phyloP scores from a whole-genome alignment of 2,329 filamentous ascomycete species.

The Talaromyces rugulosus region DNA sequence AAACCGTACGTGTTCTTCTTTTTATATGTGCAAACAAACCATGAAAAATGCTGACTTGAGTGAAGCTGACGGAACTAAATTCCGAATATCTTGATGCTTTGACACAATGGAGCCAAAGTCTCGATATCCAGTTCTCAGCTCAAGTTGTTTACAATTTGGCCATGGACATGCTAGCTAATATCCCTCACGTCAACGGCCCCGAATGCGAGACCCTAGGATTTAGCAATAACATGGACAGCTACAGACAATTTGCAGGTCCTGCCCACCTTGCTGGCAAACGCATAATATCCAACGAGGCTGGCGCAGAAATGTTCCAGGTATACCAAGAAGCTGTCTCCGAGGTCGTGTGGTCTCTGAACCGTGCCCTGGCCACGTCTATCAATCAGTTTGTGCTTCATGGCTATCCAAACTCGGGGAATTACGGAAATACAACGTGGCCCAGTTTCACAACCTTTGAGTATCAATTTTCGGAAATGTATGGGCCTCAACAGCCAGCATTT shows the following conservation, averaged over 20 bases:
- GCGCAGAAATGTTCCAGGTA: conserved; percentile 20
- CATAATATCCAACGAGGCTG: conserved; percentile 40
- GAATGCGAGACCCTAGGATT: conserved; percentile 41
- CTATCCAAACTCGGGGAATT: conserved; percentile 36
- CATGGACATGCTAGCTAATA: conserved; percentile 37
- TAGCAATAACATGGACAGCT: conserved; percentile 34
- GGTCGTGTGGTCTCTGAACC: conserved; percentile 34
- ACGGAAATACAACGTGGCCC: conserved; percentile 48
- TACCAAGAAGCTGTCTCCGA: conserved; percentile 23
- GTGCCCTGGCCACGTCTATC: conserved; percentile 37
- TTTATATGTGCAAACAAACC: not conserved
- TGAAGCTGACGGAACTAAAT: conserved; percentile 21
- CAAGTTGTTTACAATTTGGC: conserved; percentile 42
- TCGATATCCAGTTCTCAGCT: conserved; percentile 34
- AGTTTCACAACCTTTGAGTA: conserved; percentile 44
- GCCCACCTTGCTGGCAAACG: conserved; percentile 36
- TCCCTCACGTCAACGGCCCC: conserved; percentile 36
- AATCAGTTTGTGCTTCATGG: conserved; percentile 47
- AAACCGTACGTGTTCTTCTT: conserved; percentile 5
- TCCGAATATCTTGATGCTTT: conserved; percentile 33
- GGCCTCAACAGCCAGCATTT: conserved; percentile 40
- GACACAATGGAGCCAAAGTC: conserved; percentile 19
- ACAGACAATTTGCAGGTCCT: conserved; percentile 37
- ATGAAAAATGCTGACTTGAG: not conserved
- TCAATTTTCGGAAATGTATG: conserved; percentile 38